Conservation (phyloP, 2,329 filamentous ascomycete genomes). For the Monilinia fructigena region DNA sequence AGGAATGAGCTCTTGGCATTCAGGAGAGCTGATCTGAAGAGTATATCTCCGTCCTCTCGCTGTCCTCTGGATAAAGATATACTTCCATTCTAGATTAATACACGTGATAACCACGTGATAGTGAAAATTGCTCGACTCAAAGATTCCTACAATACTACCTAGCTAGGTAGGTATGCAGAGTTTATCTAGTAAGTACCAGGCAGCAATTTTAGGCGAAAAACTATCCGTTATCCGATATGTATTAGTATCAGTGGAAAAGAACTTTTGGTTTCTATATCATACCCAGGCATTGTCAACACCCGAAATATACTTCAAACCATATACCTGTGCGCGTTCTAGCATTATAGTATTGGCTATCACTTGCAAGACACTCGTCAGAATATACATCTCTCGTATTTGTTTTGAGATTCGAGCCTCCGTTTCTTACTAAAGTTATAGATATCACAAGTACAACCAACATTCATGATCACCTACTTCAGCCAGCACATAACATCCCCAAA, state of each 20-base stretch:
- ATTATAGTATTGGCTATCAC: neutral
- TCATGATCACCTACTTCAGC: neutral
- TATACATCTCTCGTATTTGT: neutral
- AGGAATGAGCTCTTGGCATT: too few species aligned
- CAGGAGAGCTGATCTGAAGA: neutral
- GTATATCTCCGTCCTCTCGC: neutral
- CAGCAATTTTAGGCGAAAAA: too few species aligned
- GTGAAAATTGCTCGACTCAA: neutral
- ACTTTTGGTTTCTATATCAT: too few species aligned
- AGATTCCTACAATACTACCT: neutral
- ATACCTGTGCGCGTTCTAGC: neutral
- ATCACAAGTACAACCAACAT: neutral
- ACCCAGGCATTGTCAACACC: neutral
- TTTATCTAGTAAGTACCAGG: neutral
- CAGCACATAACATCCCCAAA: conserved; percentile 6
- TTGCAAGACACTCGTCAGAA: neutral
- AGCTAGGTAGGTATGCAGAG: neutral
- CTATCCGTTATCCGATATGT: too few species aligned
- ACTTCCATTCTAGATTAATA: neutral
- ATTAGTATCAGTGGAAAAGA: too few species aligned
- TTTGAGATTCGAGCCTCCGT: neutral
- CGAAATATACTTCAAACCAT: neutral
- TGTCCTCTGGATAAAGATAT: neutral
- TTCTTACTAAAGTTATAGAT: too few species aligned
- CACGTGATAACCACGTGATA: conserved; percentile 10